Conservation (phyloP, 768 basidiomycete species). For the Lentinula detonsa region DNA sequence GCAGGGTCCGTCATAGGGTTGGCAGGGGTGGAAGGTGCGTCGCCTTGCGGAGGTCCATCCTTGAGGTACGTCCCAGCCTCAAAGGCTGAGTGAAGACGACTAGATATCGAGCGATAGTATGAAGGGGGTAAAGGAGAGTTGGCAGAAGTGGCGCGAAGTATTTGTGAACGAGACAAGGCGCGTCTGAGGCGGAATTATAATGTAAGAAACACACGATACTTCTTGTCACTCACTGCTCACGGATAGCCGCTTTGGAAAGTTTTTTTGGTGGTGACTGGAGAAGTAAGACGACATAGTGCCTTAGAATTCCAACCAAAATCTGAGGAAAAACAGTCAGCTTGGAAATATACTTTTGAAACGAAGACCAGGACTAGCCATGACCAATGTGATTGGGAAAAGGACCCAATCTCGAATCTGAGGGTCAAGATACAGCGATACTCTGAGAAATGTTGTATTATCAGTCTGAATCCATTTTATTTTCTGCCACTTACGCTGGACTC, state of each 20-base stretch:
- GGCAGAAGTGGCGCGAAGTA: constrained; percentile 75
- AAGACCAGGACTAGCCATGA: constrained; percentile 63
- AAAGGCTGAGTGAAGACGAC: constrained; percentile 67
- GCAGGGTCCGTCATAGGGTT: constrained; percentile 88
- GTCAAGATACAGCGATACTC: constrained; percentile 69
- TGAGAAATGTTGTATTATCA: constrained; percentile 12
- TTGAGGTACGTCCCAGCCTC: constrained; percentile 79
- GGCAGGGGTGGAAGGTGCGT: constrained; percentile 51
- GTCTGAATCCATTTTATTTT: no score
- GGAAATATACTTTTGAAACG: background rate
- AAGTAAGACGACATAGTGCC: constrained; percentile 87
- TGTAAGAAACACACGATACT: constrained; percentile 1
- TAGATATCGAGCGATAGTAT: constrained; percentile 72
- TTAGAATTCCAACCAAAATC: constrained; percentile 88
- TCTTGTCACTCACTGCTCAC: constrained; percentile 74
- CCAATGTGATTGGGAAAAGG: constrained; percentile 92
- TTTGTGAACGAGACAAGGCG: constrained; percentile 74
- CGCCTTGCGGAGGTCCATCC: constrained; percentile 67
- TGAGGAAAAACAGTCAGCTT: constrained; percentile 20
- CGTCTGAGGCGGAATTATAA: constrained; percentile 37
- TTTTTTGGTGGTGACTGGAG: constrained; percentile 84
- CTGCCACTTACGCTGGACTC: constrained; percentile 33
- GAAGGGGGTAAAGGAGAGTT: constrained; percentile 75
- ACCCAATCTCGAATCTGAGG: constrained; percentile 95
- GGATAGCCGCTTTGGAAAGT: constrained; percentile 65